These are phyloP conservation scores for Blastosporella zonata DNA, from an alignment of 1,284 basidiomycete genomes.

Conservation along the genomic window DNA sequence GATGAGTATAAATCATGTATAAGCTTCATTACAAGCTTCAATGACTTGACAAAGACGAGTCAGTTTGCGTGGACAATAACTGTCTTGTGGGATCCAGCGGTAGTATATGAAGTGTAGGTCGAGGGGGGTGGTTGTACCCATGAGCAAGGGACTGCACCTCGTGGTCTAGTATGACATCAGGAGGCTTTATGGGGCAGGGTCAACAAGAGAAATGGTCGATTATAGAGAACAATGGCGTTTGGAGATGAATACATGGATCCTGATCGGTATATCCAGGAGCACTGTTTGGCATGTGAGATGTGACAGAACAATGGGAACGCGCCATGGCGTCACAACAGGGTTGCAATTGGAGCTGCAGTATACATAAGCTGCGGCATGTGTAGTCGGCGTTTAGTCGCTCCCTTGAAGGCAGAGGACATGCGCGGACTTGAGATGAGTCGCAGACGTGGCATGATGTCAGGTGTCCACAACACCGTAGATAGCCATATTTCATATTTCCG, in stretches of 20 bases:
- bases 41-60: neutral
- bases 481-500: too few relatives aligned
- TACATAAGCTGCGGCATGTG: constrained; percentile 6
- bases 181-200: neutral
- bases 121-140: neutral
- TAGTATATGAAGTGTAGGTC: neutral
- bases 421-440: neutral
- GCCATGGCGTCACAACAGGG: constrained; percentile 7
- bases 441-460: neutral
- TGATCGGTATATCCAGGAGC: neutral
- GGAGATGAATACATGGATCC: constrained; percentile 1
- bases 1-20: too few relatives aligned
- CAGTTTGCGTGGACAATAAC: too few relatives aligned
- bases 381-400: neutral
- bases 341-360: neutral
- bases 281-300: constrained; percentile 1
- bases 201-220: neutral
- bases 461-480: neutral
- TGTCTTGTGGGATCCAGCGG: neutral
- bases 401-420: neutral
- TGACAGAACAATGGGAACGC: constrained; percentile 20
- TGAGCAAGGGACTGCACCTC: neutral
- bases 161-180: neutral
- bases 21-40: too few relatives aligned
- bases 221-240: constrained; percentile 2